These are phyloP conservation scores for Hypoxylon sp. DNA, from an alignment of 2,329 filamentous ascomycete species.

Conservation along the genomic window DNA sequence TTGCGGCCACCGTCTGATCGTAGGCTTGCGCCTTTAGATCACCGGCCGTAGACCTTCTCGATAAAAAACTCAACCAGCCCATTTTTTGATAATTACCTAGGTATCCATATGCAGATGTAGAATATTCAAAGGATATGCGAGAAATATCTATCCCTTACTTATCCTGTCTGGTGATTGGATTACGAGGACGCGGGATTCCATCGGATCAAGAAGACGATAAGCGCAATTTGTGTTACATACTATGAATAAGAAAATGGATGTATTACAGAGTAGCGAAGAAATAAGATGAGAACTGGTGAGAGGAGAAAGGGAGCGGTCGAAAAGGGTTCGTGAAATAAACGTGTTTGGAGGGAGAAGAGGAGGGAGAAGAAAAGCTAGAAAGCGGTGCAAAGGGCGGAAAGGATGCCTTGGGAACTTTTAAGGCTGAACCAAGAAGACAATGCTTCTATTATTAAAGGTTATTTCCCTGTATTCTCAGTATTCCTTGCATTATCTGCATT, in stretches of 20 bases:
- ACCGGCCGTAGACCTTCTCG: constrained; percentile 49
- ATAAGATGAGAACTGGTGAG: constrained; percentile 3
- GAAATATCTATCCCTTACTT: constrained; percentile 33
- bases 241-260: constrained; percentile 11
- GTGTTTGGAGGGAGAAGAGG: constrained; percentile 17
- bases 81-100: constrained; percentile 49
- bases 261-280: constrained; percentile 11
- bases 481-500: not conserved
- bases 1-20: constrained; percentile 56
- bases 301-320: constrained; percentile 12
- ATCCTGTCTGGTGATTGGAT: constrained; percentile 23
- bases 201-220: constrained; percentile 26
- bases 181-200: constrained; percentile 33
- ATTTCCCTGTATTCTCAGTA: not conserved
- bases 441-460: constrained; percentile 8
- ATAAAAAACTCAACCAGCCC: constrained; percentile 57
- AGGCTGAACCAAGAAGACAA: constrained; percentile 33
- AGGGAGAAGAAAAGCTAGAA: constrained; percentile 15
- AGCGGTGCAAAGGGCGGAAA: constrained; percentile 25
- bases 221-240: constrained; percentile 16
- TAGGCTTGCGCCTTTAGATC: constrained; percentile 58
- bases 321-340: constrained; percentile 16
- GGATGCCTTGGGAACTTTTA: constrained; percentile 37
- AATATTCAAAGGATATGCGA: constrained; percentile 9
- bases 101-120: constrained; percentile 39